Conservation (phyloP, 2,329 filamentous ascomycete species). For the Microthyrium microscopicum region DNA sequence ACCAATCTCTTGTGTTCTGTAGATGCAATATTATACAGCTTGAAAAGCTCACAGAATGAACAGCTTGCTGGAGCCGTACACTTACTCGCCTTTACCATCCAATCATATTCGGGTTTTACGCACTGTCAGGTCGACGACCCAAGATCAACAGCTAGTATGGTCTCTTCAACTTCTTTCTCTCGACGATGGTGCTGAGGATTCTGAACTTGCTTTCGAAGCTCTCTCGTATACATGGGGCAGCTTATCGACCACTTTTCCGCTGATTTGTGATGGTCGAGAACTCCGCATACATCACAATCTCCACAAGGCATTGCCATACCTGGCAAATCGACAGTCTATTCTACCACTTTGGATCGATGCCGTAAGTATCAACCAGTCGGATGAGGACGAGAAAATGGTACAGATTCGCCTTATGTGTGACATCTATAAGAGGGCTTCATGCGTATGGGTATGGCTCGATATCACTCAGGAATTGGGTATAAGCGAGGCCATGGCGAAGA, state of each 20-base stretch:
- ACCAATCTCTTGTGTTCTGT: too few relatives aligned
- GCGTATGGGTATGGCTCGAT: constrained; percentile 1
- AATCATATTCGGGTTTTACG: too few relatives aligned
- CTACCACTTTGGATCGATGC: constrained; percentile 1
- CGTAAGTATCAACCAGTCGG: constrained; percentile 1
- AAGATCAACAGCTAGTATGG: too few relatives aligned
- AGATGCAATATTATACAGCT: too few relatives aligned
- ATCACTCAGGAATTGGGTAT: not conserved
- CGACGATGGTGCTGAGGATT: too few relatives aligned
- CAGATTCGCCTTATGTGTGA: constrained; percentile 1
- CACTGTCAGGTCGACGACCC: too few relatives aligned
- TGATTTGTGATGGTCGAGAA: not conserved
- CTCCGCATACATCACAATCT: not conserved
- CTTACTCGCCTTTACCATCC: too few relatives aligned
- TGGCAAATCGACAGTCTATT: too few relatives aligned
- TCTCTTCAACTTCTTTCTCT: too few relatives aligned
- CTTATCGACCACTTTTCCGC: not conserved
- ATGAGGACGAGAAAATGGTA: constrained; percentile 1
- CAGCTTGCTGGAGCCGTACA: too few relatives aligned
- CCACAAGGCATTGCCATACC: not conserved
- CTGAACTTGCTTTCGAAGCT: not conserved
- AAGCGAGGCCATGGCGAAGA: too few relatives aligned
- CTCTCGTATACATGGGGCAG: not conserved
- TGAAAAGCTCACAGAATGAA: too few relatives aligned
- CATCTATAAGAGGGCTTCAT: not conserved